These are phyloP conservation scores for Chytriomyces hyalinus DNA, from an alignment of 192 early-diverging fungal genomes.

Conservation along the genomic window DNA sequence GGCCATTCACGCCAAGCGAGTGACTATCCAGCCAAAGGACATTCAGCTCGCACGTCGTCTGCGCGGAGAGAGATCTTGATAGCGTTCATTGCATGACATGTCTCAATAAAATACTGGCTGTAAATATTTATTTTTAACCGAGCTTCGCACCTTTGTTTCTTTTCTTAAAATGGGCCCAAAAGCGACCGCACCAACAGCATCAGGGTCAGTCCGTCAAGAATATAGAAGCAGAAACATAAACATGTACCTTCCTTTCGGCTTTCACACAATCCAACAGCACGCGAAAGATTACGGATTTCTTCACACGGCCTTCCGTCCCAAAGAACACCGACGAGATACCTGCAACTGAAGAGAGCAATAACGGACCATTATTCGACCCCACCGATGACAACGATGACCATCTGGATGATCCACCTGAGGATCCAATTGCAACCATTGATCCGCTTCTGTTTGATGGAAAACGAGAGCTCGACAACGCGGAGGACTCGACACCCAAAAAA, in stretches of 20 bases:
- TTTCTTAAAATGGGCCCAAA: too few relatives aligned
- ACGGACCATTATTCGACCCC: conserved; percentile 17
- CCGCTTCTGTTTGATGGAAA: not conserved
- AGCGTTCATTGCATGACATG: not conserved
- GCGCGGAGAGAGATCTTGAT: conserved; percentile 42
- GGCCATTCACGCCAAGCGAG: conserved; percentile 97
- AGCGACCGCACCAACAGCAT: too few relatives aligned
- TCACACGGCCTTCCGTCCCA: conserved; percentile 27
- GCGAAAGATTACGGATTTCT: conserved; percentile 60
- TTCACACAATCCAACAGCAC: conserved; percentile 48
- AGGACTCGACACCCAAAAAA: too few relatives aligned
- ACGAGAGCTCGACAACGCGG: not conserved
- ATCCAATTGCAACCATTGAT: not conserved
- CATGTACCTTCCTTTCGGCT: too few relatives aligned
- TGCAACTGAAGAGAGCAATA: not conserved
- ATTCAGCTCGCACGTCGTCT: conserved; percentile 98
- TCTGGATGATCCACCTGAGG: conserved; percentile 2
- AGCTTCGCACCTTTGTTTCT: too few relatives aligned
- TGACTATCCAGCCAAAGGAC: conserved; percentile 98
- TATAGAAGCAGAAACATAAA: too few relatives aligned
- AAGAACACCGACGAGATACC: not conserved
- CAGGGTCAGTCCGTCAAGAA: too few relatives aligned
- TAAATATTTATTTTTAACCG: too few relatives aligned
- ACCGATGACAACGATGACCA: conserved; percentile 27
- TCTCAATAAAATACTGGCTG: too few relatives aligned